Evolutionary conservation across 1,284 basidiomycete species (phyloP).

Genomic region (Melampsora americana): DNA sequence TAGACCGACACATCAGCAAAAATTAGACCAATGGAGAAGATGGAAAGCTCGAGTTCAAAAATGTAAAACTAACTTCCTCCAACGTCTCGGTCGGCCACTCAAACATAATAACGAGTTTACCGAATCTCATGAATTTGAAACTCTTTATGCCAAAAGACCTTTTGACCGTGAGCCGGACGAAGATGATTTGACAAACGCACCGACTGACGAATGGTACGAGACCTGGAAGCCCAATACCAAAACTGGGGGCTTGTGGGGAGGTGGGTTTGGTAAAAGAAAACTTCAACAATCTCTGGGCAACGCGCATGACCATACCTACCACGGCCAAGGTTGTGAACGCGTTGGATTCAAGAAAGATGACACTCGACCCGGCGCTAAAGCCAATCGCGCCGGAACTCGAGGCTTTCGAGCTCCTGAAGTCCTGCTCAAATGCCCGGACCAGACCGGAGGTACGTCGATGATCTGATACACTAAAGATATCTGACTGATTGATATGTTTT

Average conservation of each 20-base stretch:
- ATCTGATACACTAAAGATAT: too few species aligned
- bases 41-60: constrained; percentile 67
- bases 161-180: constrained; percentile 19
- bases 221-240: constrained; percentile 48
- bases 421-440: constrained; percentile 87
- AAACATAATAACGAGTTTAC: constrained; percentile 19
- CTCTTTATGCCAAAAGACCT: constrained; percentile 3
- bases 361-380: constrained; percentile 70
- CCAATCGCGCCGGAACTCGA: constrained; percentile 92
- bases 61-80: constrained; percentile 62
- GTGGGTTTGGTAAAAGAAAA: constrained; percentile 61
- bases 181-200: constrained; percentile 7
- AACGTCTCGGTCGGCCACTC: not conserved
- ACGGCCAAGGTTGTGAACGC: constrained; percentile 49
- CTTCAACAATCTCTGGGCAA: constrained; percentile 44
- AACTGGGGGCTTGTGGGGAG: constrained; percentile 16
- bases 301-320: constrained; percentile 51
- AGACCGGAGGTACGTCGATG: constrained; percentile 71
- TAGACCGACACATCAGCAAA: constrained; percentile 61
- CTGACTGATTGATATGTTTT: constrained; percentile 2
- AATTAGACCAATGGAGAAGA: constrained; percentile 64
- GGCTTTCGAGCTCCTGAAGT: constrained; percentile 98
- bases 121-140: not conserved
- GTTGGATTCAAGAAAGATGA: constrained; percentile 52
- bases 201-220: constrained; percentile 20